phyloP scores from a whole-genome alignment of 2,329 filamentous ascomycete species.

The Colletotrichum spinosum region DNA sequence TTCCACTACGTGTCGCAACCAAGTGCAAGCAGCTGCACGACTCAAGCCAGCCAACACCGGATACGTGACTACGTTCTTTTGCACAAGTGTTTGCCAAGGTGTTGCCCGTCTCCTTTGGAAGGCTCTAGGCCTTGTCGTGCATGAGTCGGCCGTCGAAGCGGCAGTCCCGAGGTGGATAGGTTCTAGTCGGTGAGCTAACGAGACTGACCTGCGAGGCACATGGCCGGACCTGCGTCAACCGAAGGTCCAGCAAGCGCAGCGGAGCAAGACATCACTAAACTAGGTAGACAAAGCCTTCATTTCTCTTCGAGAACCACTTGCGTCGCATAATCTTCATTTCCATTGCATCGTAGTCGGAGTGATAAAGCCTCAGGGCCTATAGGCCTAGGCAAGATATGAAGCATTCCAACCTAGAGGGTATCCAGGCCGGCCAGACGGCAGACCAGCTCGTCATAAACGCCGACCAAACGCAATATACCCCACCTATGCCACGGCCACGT shows the following conservation, averaged over 20 bases:
- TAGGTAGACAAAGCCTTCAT: neutral
- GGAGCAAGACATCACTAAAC: neutral
- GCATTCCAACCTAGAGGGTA: constrained; percentile 6
- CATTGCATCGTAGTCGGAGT: constrained; percentile 27
- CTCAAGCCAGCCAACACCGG: neutral
- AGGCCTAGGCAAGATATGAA: constrained; percentile 13
- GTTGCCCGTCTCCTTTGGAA: constrained; percentile 3
- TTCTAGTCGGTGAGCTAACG: constrained; percentile 3
- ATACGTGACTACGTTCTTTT: constrained; percentile 8
- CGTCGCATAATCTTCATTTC: constrained; percentile 32
- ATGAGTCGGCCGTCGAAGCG: constrained; percentile 19
- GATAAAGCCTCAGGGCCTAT: constrained; percentile 15
- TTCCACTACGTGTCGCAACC: neutral
- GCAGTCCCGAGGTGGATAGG: constrained; percentile 10
- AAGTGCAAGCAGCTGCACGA: too few species aligned
- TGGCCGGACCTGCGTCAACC: constrained; percentile 9
- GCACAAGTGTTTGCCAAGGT: constrained; percentile 12
- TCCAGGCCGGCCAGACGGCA: constrained; percentile 16
- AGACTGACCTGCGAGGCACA: neutral
- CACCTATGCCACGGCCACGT: constrained; percentile 19
- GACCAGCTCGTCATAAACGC: constrained; percentile 17
- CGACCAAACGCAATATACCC: constrained; percentile 26
- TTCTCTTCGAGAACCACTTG: neutral
- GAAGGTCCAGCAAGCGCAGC: neutral
- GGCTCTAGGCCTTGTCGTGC: constrained; percentile 9